A percentile compares a stretch with the other conserved stretches of the same genome.
Evolutionary conservation across 495 filamentous ascomycete species (phyloP).

Genomic region (Bryoglossum gracile): DNA sequence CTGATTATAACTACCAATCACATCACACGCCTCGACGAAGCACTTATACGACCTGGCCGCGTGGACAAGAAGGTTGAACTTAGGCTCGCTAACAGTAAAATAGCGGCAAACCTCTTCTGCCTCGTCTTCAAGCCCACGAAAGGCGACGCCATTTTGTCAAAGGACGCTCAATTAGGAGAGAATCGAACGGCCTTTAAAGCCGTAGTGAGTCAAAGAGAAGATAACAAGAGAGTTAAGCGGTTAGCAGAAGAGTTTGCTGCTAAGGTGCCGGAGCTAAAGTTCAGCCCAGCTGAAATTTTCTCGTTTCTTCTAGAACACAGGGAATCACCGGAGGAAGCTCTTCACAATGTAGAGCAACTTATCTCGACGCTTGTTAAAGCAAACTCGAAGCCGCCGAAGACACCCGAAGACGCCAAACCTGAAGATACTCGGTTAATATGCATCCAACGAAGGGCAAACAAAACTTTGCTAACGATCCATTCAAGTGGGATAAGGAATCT

Average conservation of each 20-base stretch:
- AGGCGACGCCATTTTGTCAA: neutral
- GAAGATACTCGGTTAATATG: slow-evolving; percentile 11
- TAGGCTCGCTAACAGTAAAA: slow-evolving; percentile 35
- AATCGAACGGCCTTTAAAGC: slow-evolving; percentile 10
- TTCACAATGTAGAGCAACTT: slow-evolving; percentile 9
- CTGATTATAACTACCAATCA: slow-evolving; percentile 81
- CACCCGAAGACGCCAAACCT: slow-evolving; percentile 4
- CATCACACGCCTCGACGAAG: slow-evolving; percentile 60
- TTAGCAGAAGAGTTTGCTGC: slow-evolving; percentile 51
- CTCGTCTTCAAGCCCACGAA: slow-evolving; percentile 12
- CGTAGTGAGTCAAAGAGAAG: slow-evolving; percentile 20
- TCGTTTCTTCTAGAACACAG: slow-evolving; percentile 64
- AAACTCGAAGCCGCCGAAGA: slow-evolving; percentile 3
- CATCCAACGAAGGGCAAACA: slow-evolving; percentile 1
- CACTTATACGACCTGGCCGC: slow-evolving; percentile 67
- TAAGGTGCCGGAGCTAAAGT: slow-evolving; percentile 65
- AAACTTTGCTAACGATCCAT: slow-evolving; percentile 13
- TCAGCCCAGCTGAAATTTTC: slow-evolving; percentile 65
- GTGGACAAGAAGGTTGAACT: slow-evolving; percentile 68
- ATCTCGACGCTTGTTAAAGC: no score
- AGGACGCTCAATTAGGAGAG: slow-evolving; percentile 2
- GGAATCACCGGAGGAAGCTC: slow-evolving; percentile 35
- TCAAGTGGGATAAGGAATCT: slow-evolving; percentile 8
- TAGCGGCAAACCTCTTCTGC: slow-evolving; percentile 10
- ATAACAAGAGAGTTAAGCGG: slow-evolving; percentile 28